phyloP scores from a whole-genome alignment of 73 alveolate genomes.

The Stentor roeselii region DNA sequence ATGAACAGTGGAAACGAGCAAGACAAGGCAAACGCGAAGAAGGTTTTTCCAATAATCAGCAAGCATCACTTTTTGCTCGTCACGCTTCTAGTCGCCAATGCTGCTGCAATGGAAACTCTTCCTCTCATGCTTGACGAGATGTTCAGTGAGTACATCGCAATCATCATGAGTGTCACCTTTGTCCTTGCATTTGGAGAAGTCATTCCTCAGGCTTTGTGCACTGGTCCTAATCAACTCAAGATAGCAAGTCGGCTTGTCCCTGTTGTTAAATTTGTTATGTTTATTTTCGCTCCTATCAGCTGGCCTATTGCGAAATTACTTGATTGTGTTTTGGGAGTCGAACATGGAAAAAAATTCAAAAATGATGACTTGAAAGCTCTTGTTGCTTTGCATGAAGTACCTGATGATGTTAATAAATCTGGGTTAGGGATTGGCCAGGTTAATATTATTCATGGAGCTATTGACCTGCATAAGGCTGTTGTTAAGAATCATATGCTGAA shows the following conservation, averaged over 20 bases:
- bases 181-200: slow-evolving; percentile 88
- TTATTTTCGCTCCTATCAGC: slow-evolving; percentile 42
- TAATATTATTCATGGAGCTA: slow-evolving; percentile 20
- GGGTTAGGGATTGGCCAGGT: background rate
- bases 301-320: slow-evolving; percentile 62
- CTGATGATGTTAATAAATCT: slow-evolving; percentile 2
- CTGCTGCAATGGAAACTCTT: slow-evolving; percentile 91
- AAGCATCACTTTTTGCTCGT: slow-evolving; percentile 89
- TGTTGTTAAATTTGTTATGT: slow-evolving; percentile 59
- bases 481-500: background rate
- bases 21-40: slow-evolving; percentile 57
- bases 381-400: slow-evolving; percentile 12
- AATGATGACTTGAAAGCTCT: slow-evolving; percentile 32
- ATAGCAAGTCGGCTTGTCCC: slow-evolving; percentile 90
- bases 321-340: slow-evolving; percentile 54
- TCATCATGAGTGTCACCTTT: slow-evolving; percentile 82
- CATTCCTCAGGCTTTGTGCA: slow-evolving; percentile 94
- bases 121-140: slow-evolving; percentile 83
- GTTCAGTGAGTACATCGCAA: slow-evolving; percentile 75
- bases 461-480: background rate
- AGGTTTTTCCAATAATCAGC: slow-evolving; percentile 66
- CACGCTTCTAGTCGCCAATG: slow-evolving; percentile 83
- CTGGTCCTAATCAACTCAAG: slow-evolving; percentile 86
- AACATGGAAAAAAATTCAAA: background rate
- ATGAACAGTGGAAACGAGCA: slow-evolving; percentile 64